A percentile compares a stretch with the other conserved stretches of the same genome.
These are phyloP conservation scores for Centella asiatica DNA, from an alignment of 129 eudicot species.

Conservation along the genomic window DNA sequence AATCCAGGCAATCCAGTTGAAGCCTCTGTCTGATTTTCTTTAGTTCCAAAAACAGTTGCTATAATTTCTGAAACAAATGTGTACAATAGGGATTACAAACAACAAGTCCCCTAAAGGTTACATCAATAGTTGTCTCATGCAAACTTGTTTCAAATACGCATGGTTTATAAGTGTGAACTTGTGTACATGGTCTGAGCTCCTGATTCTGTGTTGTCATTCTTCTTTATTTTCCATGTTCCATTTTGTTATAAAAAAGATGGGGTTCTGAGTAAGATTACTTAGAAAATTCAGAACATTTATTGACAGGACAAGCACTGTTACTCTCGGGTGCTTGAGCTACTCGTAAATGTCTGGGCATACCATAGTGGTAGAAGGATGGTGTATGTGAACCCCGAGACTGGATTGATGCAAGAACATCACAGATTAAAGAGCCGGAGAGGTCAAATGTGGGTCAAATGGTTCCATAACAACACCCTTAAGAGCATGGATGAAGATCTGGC, in stretches of 20 bases:
- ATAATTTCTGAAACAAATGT: background rate
- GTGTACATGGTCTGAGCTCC: background rate
- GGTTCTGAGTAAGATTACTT: background rate
- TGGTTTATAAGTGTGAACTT: too few relatives aligned
- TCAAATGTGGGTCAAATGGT: constrained; percentile 93
- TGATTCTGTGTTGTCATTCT: background rate
- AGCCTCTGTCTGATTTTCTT: too few relatives aligned
- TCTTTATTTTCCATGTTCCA: background rate
- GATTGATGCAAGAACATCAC: constrained; percentile 78
- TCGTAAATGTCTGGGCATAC: constrained; percentile 91
- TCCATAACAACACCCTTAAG: constrained; percentile 59
- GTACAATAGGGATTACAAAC: background rate
- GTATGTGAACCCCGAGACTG: constrained; percentile 58
- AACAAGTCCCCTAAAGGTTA: too few relatives aligned
- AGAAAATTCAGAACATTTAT: background rate
- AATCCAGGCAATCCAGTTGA: too few relatives aligned
- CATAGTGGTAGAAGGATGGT: constrained; percentile 83
- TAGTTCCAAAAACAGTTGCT: too few relatives aligned
- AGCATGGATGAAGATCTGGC: constrained; percentile 95
- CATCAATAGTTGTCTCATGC: too few relatives aligned
- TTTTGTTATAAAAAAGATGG: background rate
- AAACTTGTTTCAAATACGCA: too few relatives aligned
- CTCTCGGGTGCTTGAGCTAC: constrained; percentile 87
- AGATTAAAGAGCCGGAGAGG: constrained; percentile 63
- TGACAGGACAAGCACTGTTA: constrained; percentile 92